Percentiles rank a stretch among this genome's conserved stretches.
Evolutionary conservation across 1,284 basidiomycete species (phyloP).

Genomic region (Trichosporon ovoides): DNA sequence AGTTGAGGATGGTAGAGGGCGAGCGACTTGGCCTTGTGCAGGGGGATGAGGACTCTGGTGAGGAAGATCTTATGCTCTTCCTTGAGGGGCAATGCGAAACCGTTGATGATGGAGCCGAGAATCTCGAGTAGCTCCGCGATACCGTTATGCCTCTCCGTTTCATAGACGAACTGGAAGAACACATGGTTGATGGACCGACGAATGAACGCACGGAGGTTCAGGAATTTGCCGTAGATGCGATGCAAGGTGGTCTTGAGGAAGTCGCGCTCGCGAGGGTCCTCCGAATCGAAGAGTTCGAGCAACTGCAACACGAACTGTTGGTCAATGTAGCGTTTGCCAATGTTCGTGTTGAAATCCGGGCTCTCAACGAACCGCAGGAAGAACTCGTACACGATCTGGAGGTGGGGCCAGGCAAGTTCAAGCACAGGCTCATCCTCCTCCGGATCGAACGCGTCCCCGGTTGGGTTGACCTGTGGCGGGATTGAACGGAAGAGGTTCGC

Average conservation of each 20-base stretch:
- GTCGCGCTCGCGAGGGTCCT: constrained; percentile 97
- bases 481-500: constrained; percentile 98
- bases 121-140: constrained; percentile 98
- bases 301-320: constrained; percentile 93
- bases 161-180: constrained; percentile 98
- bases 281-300: constrained; percentile 96
- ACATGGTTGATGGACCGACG: constrained; percentile 99
- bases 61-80: constrained; percentile 99
- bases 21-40: constrained; percentile 96
- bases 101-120: constrained; percentile 98
- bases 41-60: constrained; percentile 87
- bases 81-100: constrained; percentile 95
- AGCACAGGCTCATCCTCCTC: constrained; percentile 99
- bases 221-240: constrained; percentile 99
- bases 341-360: constrained; percentile 96
- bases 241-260: constrained; percentile 99
- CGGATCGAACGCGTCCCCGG: constrained; percentile 96
- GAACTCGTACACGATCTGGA: constrained; percentile 99
- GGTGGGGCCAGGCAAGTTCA: constrained; percentile 98
- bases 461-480: constrained; percentile 97
- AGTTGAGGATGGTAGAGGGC: constrained; percentile 97
- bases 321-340: constrained; percentile 97
- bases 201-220: constrained; percentile 97
- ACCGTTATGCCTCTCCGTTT: constrained; percentile 97
- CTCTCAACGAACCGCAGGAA: constrained; percentile 98